A percentile compares a stretch with the other conserved stretches of the same genome.
Conservation (phyloP, 768 basidiomycete genomes). For the Xerocomellus amylosporus region DNA sequence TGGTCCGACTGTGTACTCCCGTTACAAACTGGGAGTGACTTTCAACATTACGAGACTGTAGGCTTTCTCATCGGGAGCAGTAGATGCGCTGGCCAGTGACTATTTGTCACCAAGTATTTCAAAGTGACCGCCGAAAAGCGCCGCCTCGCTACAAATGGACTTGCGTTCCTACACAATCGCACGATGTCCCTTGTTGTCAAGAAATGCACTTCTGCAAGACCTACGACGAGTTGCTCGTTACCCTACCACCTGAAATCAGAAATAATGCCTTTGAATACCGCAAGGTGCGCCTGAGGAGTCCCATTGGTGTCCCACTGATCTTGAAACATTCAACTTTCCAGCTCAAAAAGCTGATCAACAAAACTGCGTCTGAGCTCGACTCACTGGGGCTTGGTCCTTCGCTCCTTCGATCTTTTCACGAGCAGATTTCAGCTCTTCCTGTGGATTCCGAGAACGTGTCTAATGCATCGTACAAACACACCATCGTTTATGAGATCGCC, state of each 20-base stretch:
- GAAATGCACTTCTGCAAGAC: conserved; percentile 75
- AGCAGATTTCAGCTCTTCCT: neutral
- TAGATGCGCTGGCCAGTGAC: no score
- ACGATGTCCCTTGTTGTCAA: neutral
- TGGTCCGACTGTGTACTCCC: no score
- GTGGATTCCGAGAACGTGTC: neutral
- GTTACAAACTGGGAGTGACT: no score
- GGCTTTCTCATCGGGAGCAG: no score
- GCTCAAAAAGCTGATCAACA: conserved; percentile 90
- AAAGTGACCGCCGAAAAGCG: no score
- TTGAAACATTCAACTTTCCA: conserved; percentile 28
- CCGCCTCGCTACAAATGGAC: neutral
- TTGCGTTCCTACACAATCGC: neutral
- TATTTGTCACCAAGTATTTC: no score
- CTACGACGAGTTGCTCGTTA: conserved; percentile 57
- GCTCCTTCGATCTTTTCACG: conserved; percentile 39
- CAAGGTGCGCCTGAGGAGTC: conserved; percentile 42
- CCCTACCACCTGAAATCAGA: conserved; percentile 73
- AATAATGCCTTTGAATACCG: conserved; percentile 86
- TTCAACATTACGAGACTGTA: no score
- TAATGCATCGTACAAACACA: conserved; percentile 8
- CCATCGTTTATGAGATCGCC: conserved; percentile 57
- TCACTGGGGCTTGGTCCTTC: conserved; percentile 59
- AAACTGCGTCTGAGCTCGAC: conserved; percentile 74
- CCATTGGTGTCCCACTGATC: neutral